Evolutionary conservation across 257 asterid species (phyloP), one percentile per base, ranked within the genome.

Genomic region (Plectranthus barbatus): DNA sequence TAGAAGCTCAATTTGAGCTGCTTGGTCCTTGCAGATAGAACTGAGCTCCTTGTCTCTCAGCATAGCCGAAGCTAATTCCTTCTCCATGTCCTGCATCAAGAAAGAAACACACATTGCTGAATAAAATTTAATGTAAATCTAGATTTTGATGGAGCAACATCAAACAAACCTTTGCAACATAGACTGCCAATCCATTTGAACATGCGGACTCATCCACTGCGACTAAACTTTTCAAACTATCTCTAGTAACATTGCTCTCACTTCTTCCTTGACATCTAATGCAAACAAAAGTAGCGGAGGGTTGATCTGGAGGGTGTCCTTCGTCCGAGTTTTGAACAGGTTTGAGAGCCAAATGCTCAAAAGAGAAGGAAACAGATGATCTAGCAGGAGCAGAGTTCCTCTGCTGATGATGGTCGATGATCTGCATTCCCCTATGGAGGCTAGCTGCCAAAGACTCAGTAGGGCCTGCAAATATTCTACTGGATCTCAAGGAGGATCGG

Each of bases 401-500:
- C 79, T 87, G 95, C 79, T 87, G 95, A 71, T 90, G 99, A 80
- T 78, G 60, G 48, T 90, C 96, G 20, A 93, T 87, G 19, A 93
- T 82, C 81, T 87, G 87, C 60, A 90, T 72, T 33, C 99, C 99
- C 74, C 86, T 84, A 37, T 87, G 87, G 45, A 93, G 94, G 74
- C 99, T 93, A 36, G 96, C 95, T 68, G 85, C 96, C 77, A 93
- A 73, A 56, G 92, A 84, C 66, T 93, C 95, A 0, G 95, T 76
- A 19, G 87, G 83, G 51, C 95, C 95, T 13, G 86, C 82, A 72
- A 87, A 84, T 23, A 82, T 69, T 73, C 81, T 80, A 71, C 96
- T 93, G 11, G 95, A 87, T 78, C 96, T 80, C 59, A 93, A 69
- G 47, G 97, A 90, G 53, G 92, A 84, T 50, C 67, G 77, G 13